Evolutionary conservation across 176 grass and related monocot genomes (phyloP).

Genomic region (Coix lacrymajobi): DNA sequence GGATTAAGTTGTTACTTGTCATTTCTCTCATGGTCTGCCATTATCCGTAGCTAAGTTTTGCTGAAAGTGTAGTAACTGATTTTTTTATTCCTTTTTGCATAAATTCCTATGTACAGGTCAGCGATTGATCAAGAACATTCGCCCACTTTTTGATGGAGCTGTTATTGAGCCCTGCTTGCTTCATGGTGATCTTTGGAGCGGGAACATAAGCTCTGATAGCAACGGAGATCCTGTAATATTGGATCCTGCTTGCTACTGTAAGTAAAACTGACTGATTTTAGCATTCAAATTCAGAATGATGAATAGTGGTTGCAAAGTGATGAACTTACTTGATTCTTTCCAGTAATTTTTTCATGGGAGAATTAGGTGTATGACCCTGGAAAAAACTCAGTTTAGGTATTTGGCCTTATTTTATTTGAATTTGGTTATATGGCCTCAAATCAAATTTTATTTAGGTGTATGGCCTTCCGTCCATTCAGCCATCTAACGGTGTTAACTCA

Average conservation of each 20-base stretch:
- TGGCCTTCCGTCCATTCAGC: too few species aligned
- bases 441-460: too few species aligned
- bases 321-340: not conserved
- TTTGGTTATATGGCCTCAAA: too few species aligned
- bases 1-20: not conserved
- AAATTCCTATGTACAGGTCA: conserved; percentile 47
- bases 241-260: conserved; percentile 95
- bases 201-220: conserved; percentile 79
- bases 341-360: too few species aligned
- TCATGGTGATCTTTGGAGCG: conserved; percentile 96
- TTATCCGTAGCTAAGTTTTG: not conserved
- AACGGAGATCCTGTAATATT: conserved; percentile 86
- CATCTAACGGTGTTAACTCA: too few species aligned
- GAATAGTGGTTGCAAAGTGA: not conserved
- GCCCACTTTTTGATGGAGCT: conserved; percentile 63
- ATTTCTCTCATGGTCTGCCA: not conserved
- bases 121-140: conserved; percentile 56
- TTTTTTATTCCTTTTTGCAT: conserved; percentile 4
- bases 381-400: too few species aligned
- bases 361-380: too few species aligned
- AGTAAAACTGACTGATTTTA: conserved; percentile 14
- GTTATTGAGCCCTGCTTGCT: conserved; percentile 75
- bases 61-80: not conserved
- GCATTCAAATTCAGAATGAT: not conserved
- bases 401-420: too few species aligned